These are phyloP conservation scores for Nymphaea thermarum DNA, from an alignment of 164 flowering plant species.

Conservation along the genomic window DNA sequence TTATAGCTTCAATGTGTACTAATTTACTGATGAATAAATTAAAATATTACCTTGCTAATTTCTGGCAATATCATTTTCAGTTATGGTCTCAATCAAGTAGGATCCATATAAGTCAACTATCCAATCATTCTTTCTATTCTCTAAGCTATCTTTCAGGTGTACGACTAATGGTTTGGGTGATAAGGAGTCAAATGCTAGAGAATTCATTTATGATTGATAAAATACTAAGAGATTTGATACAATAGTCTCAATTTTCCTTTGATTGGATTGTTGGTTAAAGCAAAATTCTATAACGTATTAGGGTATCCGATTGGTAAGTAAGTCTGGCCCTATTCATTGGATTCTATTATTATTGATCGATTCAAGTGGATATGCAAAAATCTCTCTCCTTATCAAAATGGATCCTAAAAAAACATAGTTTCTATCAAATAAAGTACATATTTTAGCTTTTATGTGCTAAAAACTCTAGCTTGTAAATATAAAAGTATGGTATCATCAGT, in stretches of 20 bases:
- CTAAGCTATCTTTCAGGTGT: not conserved
- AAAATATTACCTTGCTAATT: not conserved
- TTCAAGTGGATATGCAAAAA: not conserved
- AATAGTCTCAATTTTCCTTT: not conserved
- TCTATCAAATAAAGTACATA: not conserved
- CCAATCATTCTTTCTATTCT: not conserved
- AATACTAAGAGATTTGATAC: not conserved
- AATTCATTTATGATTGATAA: not conserved
- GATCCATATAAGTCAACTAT: not conserved
- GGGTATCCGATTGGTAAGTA: not conserved
- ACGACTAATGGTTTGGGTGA: not conserved
- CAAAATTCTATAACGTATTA: not conserved
- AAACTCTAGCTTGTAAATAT: conserved; percentile 1
- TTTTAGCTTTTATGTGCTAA: not conserved
- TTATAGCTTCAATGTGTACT: too few relatives aligned
- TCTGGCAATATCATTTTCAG: not conserved
- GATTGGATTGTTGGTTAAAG: not conserved
- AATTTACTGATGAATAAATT: not conserved
- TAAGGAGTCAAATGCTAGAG: conserved; percentile 4
- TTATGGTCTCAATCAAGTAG: not conserved
- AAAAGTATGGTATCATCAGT: conserved; percentile 1
- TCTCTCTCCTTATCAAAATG: not conserved
- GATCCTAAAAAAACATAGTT: not conserved
- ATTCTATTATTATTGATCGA: conserved; percentile 1
- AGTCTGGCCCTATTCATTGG: not conserved